Evolutionary conservation across 2,329 filamentous ascomycete genomes (phyloP), one percentile per base, ranked within the genome.

Genomic region (Botryosphaeria dothidea): DNA sequence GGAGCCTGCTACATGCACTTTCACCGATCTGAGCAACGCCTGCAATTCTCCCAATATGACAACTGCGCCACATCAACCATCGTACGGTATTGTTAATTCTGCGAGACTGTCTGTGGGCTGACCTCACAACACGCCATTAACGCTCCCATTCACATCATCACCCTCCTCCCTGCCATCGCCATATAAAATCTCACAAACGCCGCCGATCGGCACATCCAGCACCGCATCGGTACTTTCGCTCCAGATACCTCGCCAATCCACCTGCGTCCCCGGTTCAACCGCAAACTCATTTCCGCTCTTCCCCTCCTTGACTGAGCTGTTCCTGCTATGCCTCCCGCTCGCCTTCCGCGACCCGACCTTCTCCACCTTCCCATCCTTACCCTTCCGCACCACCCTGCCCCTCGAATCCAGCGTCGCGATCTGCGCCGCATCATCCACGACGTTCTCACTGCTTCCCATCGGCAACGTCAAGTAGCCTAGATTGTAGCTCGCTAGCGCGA

Each of bases 141-240:
- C 25, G 3, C n/a, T 27, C 17, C 48, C 61, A 9, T 64, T 41
- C 7, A 46, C 21, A 15, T 57, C 51, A 3, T 17, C 51, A 13
- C 45, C 23, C 3, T 58, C 62, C 4, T 82, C 79, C 62, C 81
- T 78, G 15, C 80, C 79, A 62, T 86, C 85, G 0, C 92, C 93
- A 77, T 98, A 99, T 23, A 99, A 76, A 36, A 99, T 88, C 80
- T 99, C 93, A 74, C 94, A 98, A 1, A 98, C 94, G 0, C 94
- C 95, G 9, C 93, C 93, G 69, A 98, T 86, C 7, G 95, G 95
- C 56, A 99, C 90, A 80, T 99, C 95, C 91, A 99, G 91, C 7
- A 98, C 95, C 1, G 93, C 95, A 82, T 99, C 95, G 0, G 95
- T 99, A 19, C 95, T 93, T 71, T 92, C 89, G 72, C 88, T 93